A percentile compares a stretch with the other conserved stretches of the same genome.
These are phyloP conservation scores for Mycena leptocephala DNA, from an alignment of 768 basidiomycete species.

Conservation along the genomic window DNA sequence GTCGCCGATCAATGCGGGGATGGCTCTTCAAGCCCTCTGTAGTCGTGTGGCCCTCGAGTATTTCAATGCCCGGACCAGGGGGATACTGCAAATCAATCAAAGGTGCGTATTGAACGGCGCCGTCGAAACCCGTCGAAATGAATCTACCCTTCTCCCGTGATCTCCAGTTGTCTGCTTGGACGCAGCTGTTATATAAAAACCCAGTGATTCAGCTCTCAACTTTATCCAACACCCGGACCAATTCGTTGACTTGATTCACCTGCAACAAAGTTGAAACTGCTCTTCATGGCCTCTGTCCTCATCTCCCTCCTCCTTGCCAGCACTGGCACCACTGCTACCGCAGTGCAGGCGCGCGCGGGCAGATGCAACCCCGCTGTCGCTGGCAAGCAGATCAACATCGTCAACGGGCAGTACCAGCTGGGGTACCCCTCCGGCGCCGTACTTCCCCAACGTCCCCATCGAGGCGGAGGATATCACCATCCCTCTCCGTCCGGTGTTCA, in stretches of 20 bases:
- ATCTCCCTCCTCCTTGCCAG: slow-evolving; percentile 16
- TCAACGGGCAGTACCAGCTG: too few relatives aligned
- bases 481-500: too few relatives aligned
- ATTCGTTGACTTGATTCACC: slow-evolving; percentile 5
- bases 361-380: too few relatives aligned
- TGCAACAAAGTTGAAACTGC: slow-evolving; percentile 6
- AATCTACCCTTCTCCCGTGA: slow-evolving; percentile 15
- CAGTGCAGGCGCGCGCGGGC: slow-evolving; percentile 3
- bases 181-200: slow-evolving; percentile 7
- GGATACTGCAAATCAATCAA: background rate
- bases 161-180: background rate
- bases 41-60: slow-evolving; percentile 3
- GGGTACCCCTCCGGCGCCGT: too few relatives aligned
- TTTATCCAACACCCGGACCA: slow-evolving; percentile 2
- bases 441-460: too few relatives aligned
- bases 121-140: background rate
- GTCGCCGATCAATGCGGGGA: too few relatives aligned
- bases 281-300: too few relatives aligned
- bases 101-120: slow-evolving; percentile 4
- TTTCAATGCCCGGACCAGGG: background rate
- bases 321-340: background rate
- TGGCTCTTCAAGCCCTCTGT: too few relatives aligned
- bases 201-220: too few relatives aligned
- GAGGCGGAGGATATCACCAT: too few relatives aligned
- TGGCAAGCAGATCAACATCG: too few relatives aligned